Conservation (phyloP, 2,329 filamentous ascomycete species). For the Aspergillus udagawae region DNA sequence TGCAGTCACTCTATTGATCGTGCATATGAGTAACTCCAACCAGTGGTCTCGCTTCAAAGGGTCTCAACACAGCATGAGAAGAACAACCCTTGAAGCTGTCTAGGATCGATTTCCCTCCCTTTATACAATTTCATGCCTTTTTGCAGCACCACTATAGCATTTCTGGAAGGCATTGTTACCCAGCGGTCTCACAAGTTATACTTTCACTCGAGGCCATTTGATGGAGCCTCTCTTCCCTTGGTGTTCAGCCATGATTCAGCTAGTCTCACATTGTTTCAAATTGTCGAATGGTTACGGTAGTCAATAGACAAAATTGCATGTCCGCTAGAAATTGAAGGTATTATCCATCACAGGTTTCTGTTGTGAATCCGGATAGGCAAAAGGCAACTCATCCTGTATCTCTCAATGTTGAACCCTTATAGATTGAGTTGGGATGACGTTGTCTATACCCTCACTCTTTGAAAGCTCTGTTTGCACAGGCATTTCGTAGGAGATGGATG, state of each 20-base stretch:
- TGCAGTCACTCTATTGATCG: background rate
- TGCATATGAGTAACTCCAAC: slow-evolving; percentile 45
- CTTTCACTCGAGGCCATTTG: background rate
- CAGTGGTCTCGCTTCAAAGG: slow-evolving; percentile 83
- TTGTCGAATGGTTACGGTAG: background rate
- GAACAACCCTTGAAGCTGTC: slow-evolving; percentile 41
- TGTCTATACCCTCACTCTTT: no score
- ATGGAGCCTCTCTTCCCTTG: background rate
- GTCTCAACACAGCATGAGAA: slow-evolving; percentile 91
- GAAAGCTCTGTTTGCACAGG: no score
- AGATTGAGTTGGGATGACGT: no score
- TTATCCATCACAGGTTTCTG: background rate
- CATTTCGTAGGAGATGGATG: no score
- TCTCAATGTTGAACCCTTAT: background rate
- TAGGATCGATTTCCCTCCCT: background rate
- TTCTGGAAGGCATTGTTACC: background rate
- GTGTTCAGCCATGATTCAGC: background rate
- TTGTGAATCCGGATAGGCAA: background rate
- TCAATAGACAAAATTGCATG: background rate
- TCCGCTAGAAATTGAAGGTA: background rate
- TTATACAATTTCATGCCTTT: background rate
- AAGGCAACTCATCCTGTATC: background rate
- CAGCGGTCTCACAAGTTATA: background rate
- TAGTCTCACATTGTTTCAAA: background rate
- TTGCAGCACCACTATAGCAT: background rate